Percentiles rank a stretch among this genome's conserved stretches.
phyloP scores from a whole-genome alignment of 345 rosid species.

The Eucalyptus erythrocorys region DNA sequence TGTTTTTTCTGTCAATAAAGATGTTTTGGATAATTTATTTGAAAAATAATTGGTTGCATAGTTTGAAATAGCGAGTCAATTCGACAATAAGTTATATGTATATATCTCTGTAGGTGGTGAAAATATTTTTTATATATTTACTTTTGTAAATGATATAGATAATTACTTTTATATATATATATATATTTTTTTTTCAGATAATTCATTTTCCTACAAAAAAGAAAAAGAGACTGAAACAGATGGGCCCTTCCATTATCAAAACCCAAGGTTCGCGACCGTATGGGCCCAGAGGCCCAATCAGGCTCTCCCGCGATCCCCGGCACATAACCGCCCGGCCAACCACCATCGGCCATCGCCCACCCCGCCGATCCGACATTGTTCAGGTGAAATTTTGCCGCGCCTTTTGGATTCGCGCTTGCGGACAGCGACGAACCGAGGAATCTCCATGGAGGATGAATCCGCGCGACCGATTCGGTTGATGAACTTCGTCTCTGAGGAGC shows the following conservation, averaged over 20 bases:
- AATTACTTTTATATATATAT: neutral
- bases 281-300: neutral
- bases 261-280: neutral
- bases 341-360: neutral
- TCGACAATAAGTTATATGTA: neutral
- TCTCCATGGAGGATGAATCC: conserved; percentile 57
- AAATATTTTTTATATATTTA: neutral
- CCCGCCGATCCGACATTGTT: neutral
- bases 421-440: neutral
- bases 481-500: conserved; percentile 84
- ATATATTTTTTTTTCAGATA: fast-evolving
- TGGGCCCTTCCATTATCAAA: neutral
- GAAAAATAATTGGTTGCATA: fast-evolving
- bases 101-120: neutral
- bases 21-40: neutral
- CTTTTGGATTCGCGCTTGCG: neutral
- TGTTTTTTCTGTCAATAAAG: fast-evolving
- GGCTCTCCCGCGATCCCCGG: neutral
- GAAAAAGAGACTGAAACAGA: neutral
- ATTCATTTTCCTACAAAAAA: neutral
- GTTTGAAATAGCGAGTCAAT: neutral
- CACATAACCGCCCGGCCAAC: neutral
- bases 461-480: conserved; percentile 54
- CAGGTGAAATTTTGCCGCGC: neutral
- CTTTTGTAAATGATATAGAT: neutral